Evolutionary conservation across 2,329 filamentous ascomycete genomes (phyloP).

Genomic region (Diaporthe eres): DNA sequence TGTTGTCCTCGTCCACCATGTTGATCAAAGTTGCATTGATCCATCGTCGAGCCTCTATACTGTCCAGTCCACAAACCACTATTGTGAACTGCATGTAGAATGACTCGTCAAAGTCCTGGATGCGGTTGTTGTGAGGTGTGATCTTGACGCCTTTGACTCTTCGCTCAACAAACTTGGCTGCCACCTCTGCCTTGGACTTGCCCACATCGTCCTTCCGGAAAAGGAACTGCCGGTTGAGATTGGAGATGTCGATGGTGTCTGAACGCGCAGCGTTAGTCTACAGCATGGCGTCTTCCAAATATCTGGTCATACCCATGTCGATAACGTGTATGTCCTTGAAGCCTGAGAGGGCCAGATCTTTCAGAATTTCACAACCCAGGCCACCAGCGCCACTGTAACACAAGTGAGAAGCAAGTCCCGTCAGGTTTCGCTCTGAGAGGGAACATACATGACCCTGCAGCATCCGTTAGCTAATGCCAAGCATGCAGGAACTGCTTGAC

Average conservation of each 20-base stretch:
- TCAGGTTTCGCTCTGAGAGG: conserved; percentile 28
- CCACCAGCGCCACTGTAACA: conserved; percentile 86
- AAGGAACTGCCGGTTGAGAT: conserved; percentile 96
- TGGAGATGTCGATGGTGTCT: conserved; percentile 99
- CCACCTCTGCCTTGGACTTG: conserved; percentile 92
- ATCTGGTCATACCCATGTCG: conserved; percentile 83
- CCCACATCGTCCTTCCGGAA: conserved; percentile 94
- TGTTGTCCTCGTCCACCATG: conserved; percentile 87
- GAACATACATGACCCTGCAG: conserved; percentile 65
- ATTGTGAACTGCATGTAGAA: conserved; percentile 99
- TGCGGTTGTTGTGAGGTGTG: conserved; percentile 92
- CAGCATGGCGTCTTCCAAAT: neutral
- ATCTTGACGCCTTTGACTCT: conserved; percentile 93
- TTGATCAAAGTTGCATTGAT: conserved; percentile 95
- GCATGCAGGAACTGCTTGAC: conserved; percentile 48
- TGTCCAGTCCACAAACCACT: conserved; percentile 94
- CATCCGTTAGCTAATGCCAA: conserved; percentile 45
- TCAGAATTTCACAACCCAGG: conserved; percentile 95
- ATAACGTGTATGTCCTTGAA: conserved; percentile 99
- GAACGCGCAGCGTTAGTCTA: conserved; percentile 37
- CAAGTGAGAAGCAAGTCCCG: conserved; percentile 37
- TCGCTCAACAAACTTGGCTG: conserved; percentile 90
- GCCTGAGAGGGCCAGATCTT: conserved; percentile 93
- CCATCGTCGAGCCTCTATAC: conserved; percentile 97
- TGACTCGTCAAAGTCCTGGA: conserved; percentile 95